Percentiles rank a stretch among this genome's conserved stretches.
Conservation (phyloP, 2,329 filamentous ascomycete species). For the Hypoxylon sp. region DNA sequence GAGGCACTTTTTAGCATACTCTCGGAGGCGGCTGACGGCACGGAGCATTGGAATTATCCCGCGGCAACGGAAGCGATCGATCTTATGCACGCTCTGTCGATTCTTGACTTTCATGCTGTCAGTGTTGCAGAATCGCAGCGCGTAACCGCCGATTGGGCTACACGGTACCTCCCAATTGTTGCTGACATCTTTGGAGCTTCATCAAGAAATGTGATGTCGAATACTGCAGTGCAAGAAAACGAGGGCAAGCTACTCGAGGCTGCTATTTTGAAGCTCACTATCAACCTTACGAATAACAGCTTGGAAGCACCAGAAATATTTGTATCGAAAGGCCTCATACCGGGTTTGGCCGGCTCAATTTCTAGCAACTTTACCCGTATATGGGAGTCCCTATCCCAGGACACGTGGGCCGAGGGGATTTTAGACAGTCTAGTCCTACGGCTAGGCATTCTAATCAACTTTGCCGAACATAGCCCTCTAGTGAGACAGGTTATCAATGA, state of each 20-base stretch:
- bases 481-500: slow-evolving; percentile 68
- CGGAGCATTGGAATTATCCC: slow-evolving; percentile 57
- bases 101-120: slow-evolving; percentile 69
- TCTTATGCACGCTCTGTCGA: slow-evolving; percentile 62
- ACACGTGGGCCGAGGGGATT: slow-evolving; percentile 64
- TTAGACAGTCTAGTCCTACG: slow-evolving; percentile 83
- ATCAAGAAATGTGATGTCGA: slow-evolving; percentile 45
- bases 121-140: slow-evolving; percentile 60
- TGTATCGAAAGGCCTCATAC: slow-evolving; percentile 70
- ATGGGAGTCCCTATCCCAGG: slow-evolving; percentile 63
- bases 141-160: slow-evolving; percentile 62
- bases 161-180: slow-evolving; percentile 66
- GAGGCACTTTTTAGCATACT: slow-evolving; percentile 65
- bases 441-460: slow-evolving; percentile 87
- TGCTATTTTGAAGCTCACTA: slow-evolving; percentile 76
- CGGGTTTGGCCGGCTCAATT: slow-evolving; percentile 64
- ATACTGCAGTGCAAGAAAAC: slow-evolving; percentile 55
- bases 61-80: slow-evolving; percentile 54
- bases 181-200: slow-evolving; percentile 63
- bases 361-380: slow-evolving; percentile 66
- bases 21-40: slow-evolving; percentile 53
- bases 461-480: slow-evolving; percentile 81
- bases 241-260: slow-evolving; percentile 58
- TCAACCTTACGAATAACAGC: slow-evolving; percentile 90
- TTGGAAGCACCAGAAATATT: slow-evolving; percentile 77